Evolutionary conservation across 352 stramenopile species (phyloP).

Genomic region (Paralagenidium karlingii): DNA sequence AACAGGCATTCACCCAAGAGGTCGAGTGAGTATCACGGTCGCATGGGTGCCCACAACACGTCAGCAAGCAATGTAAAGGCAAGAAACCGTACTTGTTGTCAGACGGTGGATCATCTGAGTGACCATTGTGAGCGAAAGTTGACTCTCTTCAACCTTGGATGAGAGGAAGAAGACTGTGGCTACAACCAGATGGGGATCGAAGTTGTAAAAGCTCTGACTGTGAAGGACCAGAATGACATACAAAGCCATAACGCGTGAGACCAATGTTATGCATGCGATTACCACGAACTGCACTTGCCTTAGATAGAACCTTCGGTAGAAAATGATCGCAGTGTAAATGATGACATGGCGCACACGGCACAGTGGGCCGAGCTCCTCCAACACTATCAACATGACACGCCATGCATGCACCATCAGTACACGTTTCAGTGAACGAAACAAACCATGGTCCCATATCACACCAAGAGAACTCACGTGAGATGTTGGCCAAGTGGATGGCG

Average conservation of each 20-base stretch:
- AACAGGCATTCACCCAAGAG: not conserved
- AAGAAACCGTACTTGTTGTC: constrained; percentile 45
- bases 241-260: not conserved
- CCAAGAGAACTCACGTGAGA: constrained; percentile 32
- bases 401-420: not conserved
- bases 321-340: constrained; percentile 85
- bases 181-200: constrained; percentile 76
- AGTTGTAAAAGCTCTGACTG: constrained; percentile 85
- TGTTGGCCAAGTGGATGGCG: constrained; percentile 82
- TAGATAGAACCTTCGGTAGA: constrained; percentile 85
- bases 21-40: not conserved
- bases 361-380: constrained; percentile 72
- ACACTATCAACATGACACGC: constrained; percentile 19
- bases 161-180: constrained; percentile 79
- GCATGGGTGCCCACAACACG: not conserved
- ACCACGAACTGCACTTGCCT: constrained; percentile 22
- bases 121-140: constrained; percentile 65
- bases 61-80: not conserved
- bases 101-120: constrained; percentile 76
- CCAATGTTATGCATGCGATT: not conserved
- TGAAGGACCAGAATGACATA: not conserved
- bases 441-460: constrained; percentile 1
- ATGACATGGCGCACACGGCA: constrained; percentile 81
- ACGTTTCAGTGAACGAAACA: constrained; percentile 3
- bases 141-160: constrained; percentile 81